These are phyloP conservation scores for Chenopodium berlandieri DNA, from an alignment of 148 eudicot genomes.

Conservation along the genomic window DNA sequence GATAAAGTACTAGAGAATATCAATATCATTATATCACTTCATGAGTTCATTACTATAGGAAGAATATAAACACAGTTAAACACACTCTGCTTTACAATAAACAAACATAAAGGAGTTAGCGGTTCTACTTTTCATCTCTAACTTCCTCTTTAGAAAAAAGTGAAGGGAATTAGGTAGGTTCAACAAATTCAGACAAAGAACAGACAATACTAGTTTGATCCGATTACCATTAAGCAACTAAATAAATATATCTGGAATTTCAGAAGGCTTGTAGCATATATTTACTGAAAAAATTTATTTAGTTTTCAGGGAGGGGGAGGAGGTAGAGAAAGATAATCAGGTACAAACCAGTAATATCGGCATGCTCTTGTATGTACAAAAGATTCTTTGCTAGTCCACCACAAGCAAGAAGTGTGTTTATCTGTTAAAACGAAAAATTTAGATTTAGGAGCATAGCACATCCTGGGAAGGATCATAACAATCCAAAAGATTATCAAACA, in stretches of 20 bases:
- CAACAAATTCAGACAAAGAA: neutral
- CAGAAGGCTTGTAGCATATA: neutral
- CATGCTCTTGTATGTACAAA: conserved; percentile 93
- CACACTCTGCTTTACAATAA: neutral
- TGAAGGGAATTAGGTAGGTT: neutral
- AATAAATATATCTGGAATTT: neutral
- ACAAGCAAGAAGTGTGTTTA: conserved; percentile 89
- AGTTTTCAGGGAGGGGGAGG: neutral
- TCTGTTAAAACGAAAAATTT: conserved; percentile 39
- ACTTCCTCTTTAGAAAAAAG: too few species aligned
- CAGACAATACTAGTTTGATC: neutral
- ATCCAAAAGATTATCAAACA: neutral
- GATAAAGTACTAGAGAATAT: neutral
- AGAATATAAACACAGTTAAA: neutral
- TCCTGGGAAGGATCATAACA: neutral
- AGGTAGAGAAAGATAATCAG: conserved; percentile 23
- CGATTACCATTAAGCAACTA: neutral
- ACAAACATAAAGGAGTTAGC: neutral
- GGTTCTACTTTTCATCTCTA: neutral
- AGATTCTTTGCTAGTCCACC: conserved; percentile 95
- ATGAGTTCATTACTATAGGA: neutral
- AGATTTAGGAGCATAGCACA: conserved; percentile 2
- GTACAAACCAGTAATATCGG: conserved; percentile 81
- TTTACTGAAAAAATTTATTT: too few species aligned
- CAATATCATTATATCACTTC: neutral